Evolutionary conservation across 2,329 filamentous ascomycete genomes (phyloP), one percentile per base, ranked within the genome.

Genomic region (Phoma herbarum): DNA sequence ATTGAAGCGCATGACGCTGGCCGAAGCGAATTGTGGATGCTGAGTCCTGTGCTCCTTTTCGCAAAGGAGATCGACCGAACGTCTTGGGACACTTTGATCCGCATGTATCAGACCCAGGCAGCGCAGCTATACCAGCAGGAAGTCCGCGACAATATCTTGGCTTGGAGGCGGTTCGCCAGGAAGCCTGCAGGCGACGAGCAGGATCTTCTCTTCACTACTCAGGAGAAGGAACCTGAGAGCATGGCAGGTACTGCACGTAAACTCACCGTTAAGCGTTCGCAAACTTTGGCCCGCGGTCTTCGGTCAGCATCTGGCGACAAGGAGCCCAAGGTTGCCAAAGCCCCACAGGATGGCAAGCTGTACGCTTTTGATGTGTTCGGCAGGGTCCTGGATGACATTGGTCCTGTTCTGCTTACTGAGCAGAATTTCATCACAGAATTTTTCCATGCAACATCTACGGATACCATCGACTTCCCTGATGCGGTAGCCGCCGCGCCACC

Each of bases 371-470:
- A 97, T 76, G 87, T 92, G 2, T 97, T 98, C 76, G 84, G 87
- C 0, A 88, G 88, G 35, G 87, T 92, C 12, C 79, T 97, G 61
- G 90, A 95, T 57, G 92, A 97, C 69, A 86, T 95, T 63, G 80
- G 93, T 43, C 91, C 90, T 6, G 84, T 96, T 55, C 88, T 97
- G 58, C 89, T 92, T 67, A 93, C 94, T 75, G 95, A 99, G 78
- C 94, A 99, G 75, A 98, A 97, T 74, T 99, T 98, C 73, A 83
- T 97, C 47, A 88, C 97, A n/a, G 92, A 96, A 67, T 95, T 97
- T 76, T 98, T 98, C 84, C 94, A 98, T 69, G 87, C 95, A 25
- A 91, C 90, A n/a, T 96, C 92, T 2, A 83, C 94, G 26, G 89
- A 93, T 69, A 89, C 88, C 33, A 79, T 86, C 16, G 93, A 97